phyloP scores from a whole-genome alignment of 192 early-diverging fungal genomes.

The Bifiguratus adelaidae region DNA sequence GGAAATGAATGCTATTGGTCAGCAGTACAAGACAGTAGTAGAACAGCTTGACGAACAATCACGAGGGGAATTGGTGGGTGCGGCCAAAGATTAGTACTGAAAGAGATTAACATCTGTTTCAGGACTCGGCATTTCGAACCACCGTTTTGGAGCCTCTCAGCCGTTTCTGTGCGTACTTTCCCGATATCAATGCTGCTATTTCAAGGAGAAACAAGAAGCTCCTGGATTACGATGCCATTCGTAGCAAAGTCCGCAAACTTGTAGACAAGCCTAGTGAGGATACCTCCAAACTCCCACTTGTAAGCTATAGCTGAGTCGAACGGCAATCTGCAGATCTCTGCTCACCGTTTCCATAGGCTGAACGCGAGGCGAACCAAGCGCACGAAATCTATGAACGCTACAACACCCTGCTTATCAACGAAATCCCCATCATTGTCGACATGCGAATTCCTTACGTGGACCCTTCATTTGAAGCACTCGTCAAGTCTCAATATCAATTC shows the following conservation, averaged over 20 bases:
- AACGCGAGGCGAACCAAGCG: conserved; percentile 67
- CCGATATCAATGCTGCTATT: conserved; percentile 88
- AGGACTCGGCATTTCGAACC: conserved; percentile 73
- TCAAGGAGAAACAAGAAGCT: conserved; percentile 81
- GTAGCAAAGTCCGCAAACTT: conserved; percentile 65
- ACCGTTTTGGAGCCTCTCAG: conserved; percentile 89
- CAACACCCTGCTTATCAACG: conserved; percentile 70
- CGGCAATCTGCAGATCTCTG: too few species aligned
- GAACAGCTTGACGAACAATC: conserved; percentile 71
- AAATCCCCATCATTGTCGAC: conserved; percentile 87
- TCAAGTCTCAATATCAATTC: conserved; percentile 90
- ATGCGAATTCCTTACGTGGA: conserved; percentile 83
- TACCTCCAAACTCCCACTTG: conserved; percentile 43
- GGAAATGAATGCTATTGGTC: conserved; percentile 60
- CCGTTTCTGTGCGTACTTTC: conserved; percentile 75
- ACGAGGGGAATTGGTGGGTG: conserved; percentile 63
- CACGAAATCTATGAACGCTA: conserved; percentile 70
- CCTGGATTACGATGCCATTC: conserved; percentile 79
- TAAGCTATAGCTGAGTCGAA: conserved; percentile 10
- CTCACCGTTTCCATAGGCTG: conserved; percentile 42
- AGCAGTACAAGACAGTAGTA: conserved; percentile 78
- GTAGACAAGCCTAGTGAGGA: conserved; percentile 76
- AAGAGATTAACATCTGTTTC: background rate
- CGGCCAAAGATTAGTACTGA: background rate
- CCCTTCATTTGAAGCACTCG: conserved; percentile 92